Conservation (phyloP, 176 grass and related monocot genomes). For the Typha latifolia region DNA sequence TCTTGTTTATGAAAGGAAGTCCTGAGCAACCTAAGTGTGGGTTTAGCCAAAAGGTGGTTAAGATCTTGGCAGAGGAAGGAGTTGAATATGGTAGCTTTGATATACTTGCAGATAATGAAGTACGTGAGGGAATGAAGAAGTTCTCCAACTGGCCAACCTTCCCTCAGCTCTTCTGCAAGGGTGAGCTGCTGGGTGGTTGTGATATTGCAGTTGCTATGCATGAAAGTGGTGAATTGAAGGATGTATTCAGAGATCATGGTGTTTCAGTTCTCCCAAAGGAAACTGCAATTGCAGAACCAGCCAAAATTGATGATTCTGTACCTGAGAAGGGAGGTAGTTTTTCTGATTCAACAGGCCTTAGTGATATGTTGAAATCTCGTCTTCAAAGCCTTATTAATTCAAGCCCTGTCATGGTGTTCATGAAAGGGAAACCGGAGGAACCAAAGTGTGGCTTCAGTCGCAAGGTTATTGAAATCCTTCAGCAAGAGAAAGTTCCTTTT, state of each 20-base stretch:
- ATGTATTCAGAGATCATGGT: slow-evolving; percentile 56
- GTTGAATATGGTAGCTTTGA: slow-evolving; percentile 77
- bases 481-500: slow-evolving; percentile 80
- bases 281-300: slow-evolving; percentile 24
- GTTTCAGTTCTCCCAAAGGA: slow-evolving; percentile 38
- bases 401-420: slow-evolving; percentile 72
- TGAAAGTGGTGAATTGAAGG: slow-evolving; percentile 77
- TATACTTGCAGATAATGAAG: slow-evolving; percentile 71
- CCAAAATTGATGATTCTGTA: slow-evolving; percentile 9
- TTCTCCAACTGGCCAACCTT: slow-evolving; percentile 97
- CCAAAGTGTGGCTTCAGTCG: slow-evolving; percentile 95
- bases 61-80: slow-evolving; percentile 74
- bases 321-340: slow-evolving; percentile 17
- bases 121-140: slow-evolving; percentile 87
- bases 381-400: slow-evolving; percentile 50
- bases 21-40: slow-evolving; percentile 80
- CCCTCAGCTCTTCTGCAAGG: slow-evolving; percentile 87
- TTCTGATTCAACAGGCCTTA: slow-evolving; percentile 24
- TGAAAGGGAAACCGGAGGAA: slow-evolving; percentile 79
- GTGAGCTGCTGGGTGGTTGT: slow-evolving; percentile 84
- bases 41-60: slow-evolving; percentile 78
- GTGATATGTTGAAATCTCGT: slow-evolving; percentile 35
- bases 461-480: slow-evolving; percentile 77
- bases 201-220: slow-evolving; percentile 91
- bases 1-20: slow-evolving; percentile 93